phyloP scores from a whole-genome alignment of 2,329 filamentous ascomycete species.

The Diaporthe velutina region DNA sequence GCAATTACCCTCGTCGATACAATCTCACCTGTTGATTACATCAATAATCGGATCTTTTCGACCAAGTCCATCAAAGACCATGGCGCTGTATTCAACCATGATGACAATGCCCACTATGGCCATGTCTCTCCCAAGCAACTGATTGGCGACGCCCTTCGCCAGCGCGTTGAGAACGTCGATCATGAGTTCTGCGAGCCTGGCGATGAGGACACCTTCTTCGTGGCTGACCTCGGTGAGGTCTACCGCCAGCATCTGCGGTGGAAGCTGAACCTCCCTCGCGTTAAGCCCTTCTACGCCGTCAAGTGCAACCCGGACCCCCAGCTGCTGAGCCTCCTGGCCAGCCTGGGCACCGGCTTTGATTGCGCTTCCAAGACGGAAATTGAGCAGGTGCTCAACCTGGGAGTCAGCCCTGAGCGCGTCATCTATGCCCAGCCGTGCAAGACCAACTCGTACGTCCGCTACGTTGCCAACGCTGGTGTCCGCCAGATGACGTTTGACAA shows the following conservation, averaged over 20 bases:
- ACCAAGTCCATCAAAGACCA: conserved; percentile 54
- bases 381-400: conserved; percentile 87
- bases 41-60: conserved; percentile 62
- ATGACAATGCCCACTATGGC: conserved; percentile 56
- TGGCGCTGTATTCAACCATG: conserved; percentile 47
- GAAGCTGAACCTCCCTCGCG: conserved; percentile 92
- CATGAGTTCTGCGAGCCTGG: conserved; percentile 89
- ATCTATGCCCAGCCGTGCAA: conserved; percentile 99
- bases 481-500: conserved; percentile 99
- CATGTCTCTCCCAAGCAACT: conserved; percentile 77
- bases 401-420: conserved; percentile 88
- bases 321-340: conserved; percentile 88
- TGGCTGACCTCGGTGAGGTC: conserved; percentile 97
- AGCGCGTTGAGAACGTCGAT: conserved; percentile 86
- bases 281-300: conserved; percentile 98
- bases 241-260: conserved; percentile 98
- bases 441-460: conserved; percentile 97
- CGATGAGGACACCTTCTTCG: conserved; percentile 98
- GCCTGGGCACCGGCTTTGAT: conserved; percentile 94
- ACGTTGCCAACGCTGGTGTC: conserved; percentile 85
- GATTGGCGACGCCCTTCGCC: conserved; percentile 88
- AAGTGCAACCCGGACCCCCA: conserved; percentile 98
- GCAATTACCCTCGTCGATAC: conserved; percentile 71
- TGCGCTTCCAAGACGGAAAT: conserved; percentile 99
- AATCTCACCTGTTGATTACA: conserved; percentile 64